Percentiles rank a stretch among this genome's conserved stretches.
These are phyloP conservation scores for Meyerozyma sp. DNA, from an alignment of 1,139 yeast species.

Conservation along the genomic window DNA sequence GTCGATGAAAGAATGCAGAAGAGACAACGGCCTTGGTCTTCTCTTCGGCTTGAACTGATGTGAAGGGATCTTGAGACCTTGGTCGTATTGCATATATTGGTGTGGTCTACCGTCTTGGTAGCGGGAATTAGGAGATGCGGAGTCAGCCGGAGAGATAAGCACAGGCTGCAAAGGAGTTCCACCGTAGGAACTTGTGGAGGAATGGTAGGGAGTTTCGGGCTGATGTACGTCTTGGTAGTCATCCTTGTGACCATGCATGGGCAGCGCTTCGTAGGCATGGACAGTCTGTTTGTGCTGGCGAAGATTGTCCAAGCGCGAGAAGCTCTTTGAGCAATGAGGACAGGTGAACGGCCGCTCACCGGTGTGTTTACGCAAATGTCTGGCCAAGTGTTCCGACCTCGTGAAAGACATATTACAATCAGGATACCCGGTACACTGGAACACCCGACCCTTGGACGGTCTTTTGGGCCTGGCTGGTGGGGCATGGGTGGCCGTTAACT, in stretches of 20 bases:
- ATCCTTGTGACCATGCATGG: slow-evolving; percentile 10
- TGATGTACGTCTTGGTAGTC: background rate
- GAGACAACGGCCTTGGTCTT: slow-evolving; percentile 39
- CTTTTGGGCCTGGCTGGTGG: slow-evolving; percentile 21
- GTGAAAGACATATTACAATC: slow-evolving; percentile 88
- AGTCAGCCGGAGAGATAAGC: slow-evolving; percentile 18
- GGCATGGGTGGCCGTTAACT: background rate
- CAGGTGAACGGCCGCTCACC: slow-evolving; percentile 95
- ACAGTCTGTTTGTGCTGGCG: slow-evolving; percentile 93
- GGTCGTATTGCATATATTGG: background rate
- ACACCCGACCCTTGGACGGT: slow-evolving; percentile 55
- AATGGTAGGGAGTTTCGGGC: background rate
- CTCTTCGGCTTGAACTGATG: slow-evolving; percentile 35
- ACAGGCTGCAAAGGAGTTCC: slow-evolving; percentile 8
- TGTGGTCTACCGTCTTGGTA: slow-evolving; percentile 6
- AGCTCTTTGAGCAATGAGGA: slow-evolving; percentile 72
- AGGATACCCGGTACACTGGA: slow-evolving; percentile 83
- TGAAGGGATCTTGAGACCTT: slow-evolving; percentile 20
- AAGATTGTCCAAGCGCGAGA: slow-evolving; percentile 80
- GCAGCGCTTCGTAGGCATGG: slow-evolving; percentile 68
- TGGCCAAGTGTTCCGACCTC: slow-evolving; percentile 82
- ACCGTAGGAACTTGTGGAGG: background rate
- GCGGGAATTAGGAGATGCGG: slow-evolving; percentile 10
- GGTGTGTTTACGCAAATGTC: slow-evolving; percentile 90
- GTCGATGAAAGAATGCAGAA: slow-evolving; percentile 26